These are phyloP conservation scores for Leccinum fuscescens DNA, from an alignment of 1,284 basidiomycete genomes.

Conservation along the genomic window DNA sequence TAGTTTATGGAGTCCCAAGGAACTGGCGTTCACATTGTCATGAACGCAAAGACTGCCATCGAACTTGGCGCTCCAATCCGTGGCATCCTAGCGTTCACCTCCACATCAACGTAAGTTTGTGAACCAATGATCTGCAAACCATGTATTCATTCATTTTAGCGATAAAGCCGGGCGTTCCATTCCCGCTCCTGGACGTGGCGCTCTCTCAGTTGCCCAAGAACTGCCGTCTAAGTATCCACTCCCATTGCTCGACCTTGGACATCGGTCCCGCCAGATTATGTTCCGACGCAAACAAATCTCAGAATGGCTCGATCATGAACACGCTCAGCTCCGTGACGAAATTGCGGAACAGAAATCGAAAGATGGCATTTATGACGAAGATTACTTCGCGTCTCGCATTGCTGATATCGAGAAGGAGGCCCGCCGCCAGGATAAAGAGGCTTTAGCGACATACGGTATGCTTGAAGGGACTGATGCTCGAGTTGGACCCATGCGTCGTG, in stretches of 20 bases:
- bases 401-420: constrained; percentile 89
- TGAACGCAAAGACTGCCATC: constrained; percentile 94
- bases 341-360: constrained; percentile 59
- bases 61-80: constrained; percentile 94
- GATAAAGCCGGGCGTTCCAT: constrained; percentile 95
- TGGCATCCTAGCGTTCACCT: constrained; percentile 92
- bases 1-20: constrained; percentile 98
- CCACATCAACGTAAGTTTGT: constrained; percentile 83
- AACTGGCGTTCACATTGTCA: constrained; percentile 93
- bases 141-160: constrained; percentile 38
- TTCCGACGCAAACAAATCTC: constrained; percentile 94
- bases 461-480: constrained; percentile 84
- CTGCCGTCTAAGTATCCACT: constrained; percentile 71
- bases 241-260: constrained; percentile 78
- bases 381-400: constrained; percentile 72
- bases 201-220: constrained; percentile 84
- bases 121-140: constrained; percentile 1
- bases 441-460: constrained; percentile 90
- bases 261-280: constrained; percentile 86
- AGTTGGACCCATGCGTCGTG: constrained; percentile 88
- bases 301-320: constrained; percentile 91
- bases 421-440: constrained; percentile 86
- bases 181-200: constrained; percentile 90
- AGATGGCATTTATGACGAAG: constrained; percentile 56
- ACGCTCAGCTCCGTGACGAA: constrained; percentile 79